These are phyloP conservation scores for Protea cynaroides DNA, from an alignment of 164 flowering plant species.

Conservation along the genomic window DNA sequence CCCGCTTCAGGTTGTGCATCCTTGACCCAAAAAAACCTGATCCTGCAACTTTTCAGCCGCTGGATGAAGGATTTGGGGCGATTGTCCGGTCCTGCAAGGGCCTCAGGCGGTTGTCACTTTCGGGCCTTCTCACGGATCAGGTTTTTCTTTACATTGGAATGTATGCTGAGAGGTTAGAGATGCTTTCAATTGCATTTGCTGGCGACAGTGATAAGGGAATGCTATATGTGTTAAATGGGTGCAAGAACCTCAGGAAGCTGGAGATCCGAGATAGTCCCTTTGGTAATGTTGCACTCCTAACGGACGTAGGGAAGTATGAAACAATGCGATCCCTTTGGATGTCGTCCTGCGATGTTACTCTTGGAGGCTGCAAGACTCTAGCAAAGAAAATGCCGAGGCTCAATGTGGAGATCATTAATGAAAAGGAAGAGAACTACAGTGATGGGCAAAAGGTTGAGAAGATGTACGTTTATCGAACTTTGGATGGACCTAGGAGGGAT, in stretches of 20 bases:
- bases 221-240: slow-evolving; percentile 76
- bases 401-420: slow-evolving; percentile 82
- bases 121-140: slow-evolving; percentile 79
- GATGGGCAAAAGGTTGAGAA: slow-evolving; percentile 63
- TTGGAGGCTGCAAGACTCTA: slow-evolving; percentile 71
- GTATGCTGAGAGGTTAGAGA: slow-evolving; percentile 86
- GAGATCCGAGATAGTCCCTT: slow-evolving; percentile 88
- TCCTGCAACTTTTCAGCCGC: slow-evolving; percentile 51
- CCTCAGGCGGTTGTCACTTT: slow-evolving; percentile 61
- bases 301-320: slow-evolving; percentile 81
- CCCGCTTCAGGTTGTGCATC: slow-evolving; percentile 65
- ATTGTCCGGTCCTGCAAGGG: slow-evolving; percentile 76
- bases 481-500: slow-evolving; percentile 66
- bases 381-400: slow-evolving; percentile 69
- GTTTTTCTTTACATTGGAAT: slow-evolving; percentile 84
- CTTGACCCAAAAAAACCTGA: slow-evolving; percentile 70
- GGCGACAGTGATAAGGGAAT: slow-evolving; percentile 83
- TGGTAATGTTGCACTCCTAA: slow-evolving; percentile 67
- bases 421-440: slow-evolving; percentile 28
- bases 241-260: slow-evolving; percentile 78
- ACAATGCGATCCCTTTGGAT: slow-evolving; percentile 99
- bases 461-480: slow-evolving; percentile 72
- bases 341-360: slow-evolving; percentile 83
- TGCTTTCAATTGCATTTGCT: slow-evolving; percentile 91
- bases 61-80: slow-evolving; percentile 94